Conservation (phyloP, 2,329 filamentous ascomycete genomes). For the Laburnicola sp. region DNA sequence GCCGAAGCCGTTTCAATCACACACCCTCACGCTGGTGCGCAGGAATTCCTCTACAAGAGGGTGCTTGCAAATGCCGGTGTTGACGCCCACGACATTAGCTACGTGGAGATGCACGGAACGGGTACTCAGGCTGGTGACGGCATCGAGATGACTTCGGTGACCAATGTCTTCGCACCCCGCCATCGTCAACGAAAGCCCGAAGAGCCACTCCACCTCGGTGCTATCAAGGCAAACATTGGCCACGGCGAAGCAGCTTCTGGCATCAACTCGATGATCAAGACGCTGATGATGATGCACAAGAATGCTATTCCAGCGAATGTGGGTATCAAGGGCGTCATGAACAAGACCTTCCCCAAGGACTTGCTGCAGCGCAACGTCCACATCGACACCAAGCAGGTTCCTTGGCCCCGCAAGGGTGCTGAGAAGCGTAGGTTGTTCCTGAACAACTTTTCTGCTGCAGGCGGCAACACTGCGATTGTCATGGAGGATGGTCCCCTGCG, state of each 20-base stretch:
- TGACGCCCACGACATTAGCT: slow-evolving; percentile 75
- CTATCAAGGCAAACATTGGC: slow-evolving; percentile 60
- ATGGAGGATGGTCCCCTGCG: slow-evolving; percentile 55
- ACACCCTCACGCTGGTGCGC: slow-evolving; percentile 76
- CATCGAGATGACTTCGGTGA: slow-evolving; percentile 79
- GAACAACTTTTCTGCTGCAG: slow-evolving; percentile 59
- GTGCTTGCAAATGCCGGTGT: slow-evolving; percentile 74
- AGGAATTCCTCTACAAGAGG: slow-evolving; percentile 69
- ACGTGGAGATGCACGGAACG: slow-evolving; percentile 88
- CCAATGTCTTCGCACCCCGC: slow-evolving; percentile 62
- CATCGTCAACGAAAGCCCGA: slow-evolving; percentile 54
- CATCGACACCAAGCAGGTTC: slow-evolving; percentile 52
- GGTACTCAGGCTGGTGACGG: slow-evolving; percentile 84
- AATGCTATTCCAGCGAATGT: slow-evolving; percentile 58
- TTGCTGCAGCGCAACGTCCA: slow-evolving; percentile 57
- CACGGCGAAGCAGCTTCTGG: slow-evolving; percentile 59
- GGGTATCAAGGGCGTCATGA: slow-evolving; percentile 59
- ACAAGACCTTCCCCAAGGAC: slow-evolving; percentile 59
- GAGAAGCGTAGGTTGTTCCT: slow-evolving; percentile 55
- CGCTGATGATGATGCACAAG: slow-evolving; percentile 59
- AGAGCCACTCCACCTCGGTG: slow-evolving; percentile 56
- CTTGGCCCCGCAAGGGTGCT: slow-evolving; percentile 52
- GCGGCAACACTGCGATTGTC: slow-evolving; percentile 58
- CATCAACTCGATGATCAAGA: slow-evolving; percentile 58
- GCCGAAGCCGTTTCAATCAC: slow-evolving; percentile 82